Evolutionary conservation across 768 basidiomycete genomes (phyloP).

Genomic region (Bullera alba): DNA sequence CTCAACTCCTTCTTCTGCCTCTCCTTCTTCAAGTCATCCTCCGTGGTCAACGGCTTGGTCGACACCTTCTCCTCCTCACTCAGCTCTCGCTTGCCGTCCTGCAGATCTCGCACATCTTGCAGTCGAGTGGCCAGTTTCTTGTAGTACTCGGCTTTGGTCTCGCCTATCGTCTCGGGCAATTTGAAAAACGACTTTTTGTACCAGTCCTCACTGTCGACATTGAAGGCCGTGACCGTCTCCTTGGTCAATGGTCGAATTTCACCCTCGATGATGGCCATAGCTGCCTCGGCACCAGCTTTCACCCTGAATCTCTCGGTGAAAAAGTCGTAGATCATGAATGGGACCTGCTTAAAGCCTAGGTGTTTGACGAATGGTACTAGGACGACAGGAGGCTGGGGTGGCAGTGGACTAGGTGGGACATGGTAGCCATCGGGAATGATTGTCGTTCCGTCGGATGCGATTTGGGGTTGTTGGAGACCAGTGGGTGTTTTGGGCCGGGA

Average conservation of each 20-base stretch:
- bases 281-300: slow-evolving; percentile 71
- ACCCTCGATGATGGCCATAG: slow-evolving; percentile 62
- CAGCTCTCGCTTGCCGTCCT: slow-evolving; percentile 67
- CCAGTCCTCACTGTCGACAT: slow-evolving; percentile 58
- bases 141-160: slow-evolving; percentile 71
- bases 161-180: slow-evolving; percentile 53
- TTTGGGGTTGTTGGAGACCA: background rate
- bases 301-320: slow-evolving; percentile 83
- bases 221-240: slow-evolving; percentile 50
- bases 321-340: slow-evolving; percentile 79
- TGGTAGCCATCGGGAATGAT: slow-evolving; percentile 46
- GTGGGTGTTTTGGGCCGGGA: slow-evolving; percentile 42
- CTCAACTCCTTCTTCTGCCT: slow-evolving; percentile 78
- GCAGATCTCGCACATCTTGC: slow-evolving; percentile 64
- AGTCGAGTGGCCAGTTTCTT: slow-evolving; percentile 61
- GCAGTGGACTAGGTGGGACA: slow-evolving; percentile 55
- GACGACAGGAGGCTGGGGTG: slow-evolving; percentile 65
- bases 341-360: slow-evolving; percentile 75
- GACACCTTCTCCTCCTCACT: slow-evolving; percentile 65
- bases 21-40: slow-evolving; percentile 81
- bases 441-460: slow-evolving; percentile 6
- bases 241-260: slow-evolving; percentile 56
- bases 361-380: slow-evolving; percentile 49
- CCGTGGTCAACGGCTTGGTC: slow-evolving; percentile 66
- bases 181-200: slow-evolving; percentile 51